These are phyloP conservation scores for Citrus reticulata DNA, from an alignment of 345 rosid species.

Conservation along the genomic window DNA sequence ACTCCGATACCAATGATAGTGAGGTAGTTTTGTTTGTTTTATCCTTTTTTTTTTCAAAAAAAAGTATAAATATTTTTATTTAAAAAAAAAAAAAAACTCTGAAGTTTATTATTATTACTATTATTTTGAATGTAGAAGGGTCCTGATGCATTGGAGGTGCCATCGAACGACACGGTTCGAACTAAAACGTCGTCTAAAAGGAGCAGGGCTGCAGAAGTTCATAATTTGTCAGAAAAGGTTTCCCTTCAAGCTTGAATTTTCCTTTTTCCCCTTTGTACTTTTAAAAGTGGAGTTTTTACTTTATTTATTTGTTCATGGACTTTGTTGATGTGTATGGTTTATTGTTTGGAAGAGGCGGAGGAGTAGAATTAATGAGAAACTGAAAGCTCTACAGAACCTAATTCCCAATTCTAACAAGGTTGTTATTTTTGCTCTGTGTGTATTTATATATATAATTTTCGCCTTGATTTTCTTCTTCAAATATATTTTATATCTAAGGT, in stretches of 20 bases:
- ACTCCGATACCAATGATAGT: conserved; percentile 31
- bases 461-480: background rate
- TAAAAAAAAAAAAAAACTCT: background rate
- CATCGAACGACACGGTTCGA: conserved; percentile 21
- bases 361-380: conserved; percentile 75
- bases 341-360: conserved; percentile 56
- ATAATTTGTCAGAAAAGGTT: conserved; percentile 83
- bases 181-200: conserved; percentile 53
- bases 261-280: background rate
- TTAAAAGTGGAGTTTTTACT: too few relatives aligned
- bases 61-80: background rate
- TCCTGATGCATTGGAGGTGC: conserved; percentile 31
- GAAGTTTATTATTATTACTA: background rate
- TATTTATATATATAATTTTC: background rate
- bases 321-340: conserved; percentile 6
- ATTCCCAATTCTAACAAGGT: conserved; percentile 82
- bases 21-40: conserved; percentile 25
- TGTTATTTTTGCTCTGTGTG: background rate
- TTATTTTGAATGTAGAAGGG: conserved; percentile 25
- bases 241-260: background rate
- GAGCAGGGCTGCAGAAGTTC: conserved; percentile 69
- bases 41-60: too few relatives aligned
- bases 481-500: background rate
- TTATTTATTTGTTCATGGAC: background rate
- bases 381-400: conserved; percentile 75